A percentile compares a stretch with the other conserved stretches of the same genome.
Conservation (phyloP, 169 alveolate species). For the Cytauxzoon felis region DNA sequence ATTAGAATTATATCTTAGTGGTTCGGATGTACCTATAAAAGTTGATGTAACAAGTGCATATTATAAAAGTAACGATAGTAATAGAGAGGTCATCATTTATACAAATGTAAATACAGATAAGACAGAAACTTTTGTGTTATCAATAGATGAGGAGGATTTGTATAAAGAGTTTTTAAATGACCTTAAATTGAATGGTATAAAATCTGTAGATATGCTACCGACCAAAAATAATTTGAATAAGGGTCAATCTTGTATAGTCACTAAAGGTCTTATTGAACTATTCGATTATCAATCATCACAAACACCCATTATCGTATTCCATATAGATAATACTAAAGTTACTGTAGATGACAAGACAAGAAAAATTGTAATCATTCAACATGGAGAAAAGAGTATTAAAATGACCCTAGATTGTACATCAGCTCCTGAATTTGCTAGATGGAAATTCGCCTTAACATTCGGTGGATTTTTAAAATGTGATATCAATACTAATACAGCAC, state of each 20-base stretch:
- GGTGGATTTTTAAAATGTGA: constrained; percentile 65
- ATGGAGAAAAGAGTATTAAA: constrained; percentile 22
- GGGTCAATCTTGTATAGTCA: constrained; percentile 70
- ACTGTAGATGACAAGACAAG: constrained; percentile 49
- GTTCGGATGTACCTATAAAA: constrained; percentile 13
- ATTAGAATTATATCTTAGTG: constrained; percentile 4
- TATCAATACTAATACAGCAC: constrained; percentile 29
- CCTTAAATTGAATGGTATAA: constrained; percentile 30
- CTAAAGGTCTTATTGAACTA: constrained; percentile 58
- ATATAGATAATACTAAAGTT: constrained; percentile 56
- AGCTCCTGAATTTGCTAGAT: constrained; percentile 64
- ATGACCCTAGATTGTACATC: constrained; percentile 68
- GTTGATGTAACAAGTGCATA: not conserved
- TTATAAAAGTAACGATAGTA: constrained; percentile 25
- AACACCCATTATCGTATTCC: constrained; percentile 67
- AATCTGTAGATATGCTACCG: not conserved
- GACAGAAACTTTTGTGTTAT: constrained; percentile 25
- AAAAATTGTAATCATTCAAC: constrained; percentile 44
- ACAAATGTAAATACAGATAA: not conserved
- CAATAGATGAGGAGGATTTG: not conserved
- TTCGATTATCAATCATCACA: constrained; percentile 56
- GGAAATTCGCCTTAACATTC: constrained; percentile 71
- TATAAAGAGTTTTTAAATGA: constrained; percentile 12
- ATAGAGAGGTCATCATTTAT: constrained; percentile 31
- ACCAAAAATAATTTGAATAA: constrained; percentile 7